These are phyloP conservation scores for Lasiodiplodia citricola DNA, from an alignment of 2,329 filamentous ascomycete species.

Conservation along the genomic window DNA sequence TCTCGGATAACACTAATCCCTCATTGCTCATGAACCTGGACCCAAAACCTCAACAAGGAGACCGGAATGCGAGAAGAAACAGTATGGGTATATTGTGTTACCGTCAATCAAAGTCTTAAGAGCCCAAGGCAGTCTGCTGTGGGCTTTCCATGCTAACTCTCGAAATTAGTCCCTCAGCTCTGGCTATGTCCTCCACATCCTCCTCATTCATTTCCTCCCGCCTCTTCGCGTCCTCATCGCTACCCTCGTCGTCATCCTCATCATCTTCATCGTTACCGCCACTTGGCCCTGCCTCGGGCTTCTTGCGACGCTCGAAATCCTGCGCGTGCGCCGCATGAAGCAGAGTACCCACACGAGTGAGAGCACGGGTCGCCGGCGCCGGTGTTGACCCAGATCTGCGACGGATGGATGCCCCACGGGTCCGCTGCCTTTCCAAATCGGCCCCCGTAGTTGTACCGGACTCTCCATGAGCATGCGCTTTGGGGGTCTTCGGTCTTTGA, in stretches of 20 bases:
- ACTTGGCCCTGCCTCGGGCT: constrained; percentile 50
- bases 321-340: constrained; percentile 84
- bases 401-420: constrained; percentile 31
- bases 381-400: constrained; percentile 28
- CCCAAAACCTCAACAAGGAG: background rate
- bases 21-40: background rate
- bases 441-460: constrained; percentile 17
- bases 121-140: background rate
- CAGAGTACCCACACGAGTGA: constrained; percentile 67
- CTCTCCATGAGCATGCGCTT: background rate
- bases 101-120: background rate
- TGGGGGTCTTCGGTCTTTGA: background rate
- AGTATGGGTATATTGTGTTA: constrained; percentile 1
- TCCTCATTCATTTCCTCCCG: constrained; percentile 15
- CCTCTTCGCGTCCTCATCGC: constrained; percentile 40
- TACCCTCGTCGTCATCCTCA: constrained; percentile 39
- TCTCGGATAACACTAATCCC: background rate
- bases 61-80: background rate
- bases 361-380: constrained; percentile 47
- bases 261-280: constrained; percentile 29
- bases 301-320: constrained; percentile 85
- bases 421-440: constrained; percentile 25
- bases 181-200: constrained; percentile 11
- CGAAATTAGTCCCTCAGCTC: constrained; percentile 19
- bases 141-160: constrained; percentile 14